Evolutionary conservation across 225 moss, liverwort and hornwort species (phyloP).

Genomic region (Neckera pumila): DNA sequence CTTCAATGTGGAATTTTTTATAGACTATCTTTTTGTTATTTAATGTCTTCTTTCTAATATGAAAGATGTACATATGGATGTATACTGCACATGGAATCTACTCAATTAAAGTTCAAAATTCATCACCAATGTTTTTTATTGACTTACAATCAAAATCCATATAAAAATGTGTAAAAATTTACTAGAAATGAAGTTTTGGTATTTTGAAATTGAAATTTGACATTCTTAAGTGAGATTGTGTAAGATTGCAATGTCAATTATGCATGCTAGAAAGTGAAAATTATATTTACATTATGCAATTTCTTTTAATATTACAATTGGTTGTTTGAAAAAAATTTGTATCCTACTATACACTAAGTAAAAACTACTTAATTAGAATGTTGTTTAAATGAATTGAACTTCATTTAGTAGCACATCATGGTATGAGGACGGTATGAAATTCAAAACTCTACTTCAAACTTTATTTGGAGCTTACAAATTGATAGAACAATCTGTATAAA

Average conservation of each 20-base stretch:
- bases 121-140: background rate
- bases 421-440: background rate
- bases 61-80: background rate
- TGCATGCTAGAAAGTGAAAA: background rate
- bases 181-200: background rate
- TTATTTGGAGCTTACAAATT: rapidly evolving
- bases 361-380: background rate
- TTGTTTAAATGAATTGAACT: background rate
- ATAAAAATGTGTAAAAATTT: background rate
- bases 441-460: background rate
- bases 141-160: background rate
- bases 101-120: background rate
- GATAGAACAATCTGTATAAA: rapidly evolving
- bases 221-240: background rate
- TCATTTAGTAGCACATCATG: background rate
- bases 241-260: background rate
- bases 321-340: background rate
- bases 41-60: background rate
- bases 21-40: background rate
- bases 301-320: background rate
- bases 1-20: background rate
- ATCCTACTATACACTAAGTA: background rate
- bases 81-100: background rate
- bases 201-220: background rate
- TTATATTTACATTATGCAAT: background rate